Base-by-base conservation (phyloP, 148 eudicot genomes). In the Dianthus caryophyllus region DNA sequence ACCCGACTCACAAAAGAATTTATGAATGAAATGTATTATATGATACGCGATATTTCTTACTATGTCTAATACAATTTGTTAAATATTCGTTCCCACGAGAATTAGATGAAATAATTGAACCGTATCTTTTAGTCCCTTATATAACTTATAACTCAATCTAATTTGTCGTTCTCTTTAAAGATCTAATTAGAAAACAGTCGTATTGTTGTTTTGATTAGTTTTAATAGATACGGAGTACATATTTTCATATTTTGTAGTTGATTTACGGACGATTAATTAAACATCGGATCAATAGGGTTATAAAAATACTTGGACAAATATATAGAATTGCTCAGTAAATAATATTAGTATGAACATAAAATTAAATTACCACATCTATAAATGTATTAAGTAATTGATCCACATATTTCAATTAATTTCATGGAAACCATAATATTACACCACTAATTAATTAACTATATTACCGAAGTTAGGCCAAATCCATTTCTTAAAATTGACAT, bases 401-500 rank as follows among this genome's bases (percentile, higher is more conserved):
- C 14, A 52, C 30, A 22, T 11, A 53, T n/a, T 3, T 53, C 12
- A 24, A 53, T 53, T 1, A 12, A 53, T 22, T 18, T 53, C 13
- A 22, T 9, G 29, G 14, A 53, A 53, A 22, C 1, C 21, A 24
- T 10, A 53, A 24, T 53, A 64, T 13, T 44, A 44, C 11, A 11
- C 30, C 33, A 44, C 52, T 13, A n/a, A n/a, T n/a, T 14, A 25
- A 29, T 43, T 64, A 24, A 62, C 30, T 43, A 47, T 27, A 47
- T 21, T 25, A n/a, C 29, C 56, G 4, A 30, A 48, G 53, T n/a
- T 66, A 51, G 48, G 61, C 61, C 70, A 66, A 50, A 65, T 65
- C 26, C 57, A 50, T 65, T 11, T 49, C 64, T 65, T 27, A 29
- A 49, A 24, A 25, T 46, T 24, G 44, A 50, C 54, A 4, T 49